A percentile compares a stretch with the other conserved stretches of the same genome.
Evolutionary conservation across 495 filamentous ascomycete species (phyloP).

Genomic region (Penicillium paxilli): DNA sequence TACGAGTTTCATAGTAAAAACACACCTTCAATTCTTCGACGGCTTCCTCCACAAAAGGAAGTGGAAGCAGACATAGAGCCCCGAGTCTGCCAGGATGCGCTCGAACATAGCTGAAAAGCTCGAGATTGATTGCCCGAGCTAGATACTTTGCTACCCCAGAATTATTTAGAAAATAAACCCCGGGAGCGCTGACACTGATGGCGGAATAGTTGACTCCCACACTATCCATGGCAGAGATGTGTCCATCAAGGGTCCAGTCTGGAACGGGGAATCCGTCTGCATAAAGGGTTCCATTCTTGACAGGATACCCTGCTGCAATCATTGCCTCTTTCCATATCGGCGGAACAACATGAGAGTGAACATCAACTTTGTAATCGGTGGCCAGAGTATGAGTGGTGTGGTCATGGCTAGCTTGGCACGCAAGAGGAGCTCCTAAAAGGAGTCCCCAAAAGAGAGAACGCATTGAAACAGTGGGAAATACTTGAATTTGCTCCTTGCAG

Average conservation of each 20-base stretch:
- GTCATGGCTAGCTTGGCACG: too few species aligned
- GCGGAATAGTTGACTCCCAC: constrained; percentile 47
- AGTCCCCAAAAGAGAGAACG: too few species aligned
- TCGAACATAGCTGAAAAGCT: constrained; percentile 32
- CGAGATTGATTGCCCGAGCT: constrained; percentile 27
- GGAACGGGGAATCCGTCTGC: constrained; percentile 18
- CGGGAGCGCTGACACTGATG: constrained; percentile 47
- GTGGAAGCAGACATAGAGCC: constrained; percentile 50
- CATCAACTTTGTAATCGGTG: too few species aligned
- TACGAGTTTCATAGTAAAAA: too few species aligned
- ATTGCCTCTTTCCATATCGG: constrained; percentile 27
- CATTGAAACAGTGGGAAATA: too few species aligned
- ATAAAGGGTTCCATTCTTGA: constrained; percentile 36
- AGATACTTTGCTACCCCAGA: constrained; percentile 18
- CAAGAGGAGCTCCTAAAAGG: too few species aligned
- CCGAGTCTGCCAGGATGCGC: constrained; percentile 40
- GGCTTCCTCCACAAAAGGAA: constrained; percentile 40
- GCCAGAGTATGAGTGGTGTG: too few species aligned
- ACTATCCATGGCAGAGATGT: constrained; percentile 45
- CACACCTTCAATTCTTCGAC: constrained; percentile 41
- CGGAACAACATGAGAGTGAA: constrained; percentile 37
- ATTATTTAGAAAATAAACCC: constrained; percentile 35
- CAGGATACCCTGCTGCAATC: constrained; percentile 23
- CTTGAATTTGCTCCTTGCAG: too few species aligned
- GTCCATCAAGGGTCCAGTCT: constrained; percentile 41